Evolutionary conservation across 768 basidiomycete species (phyloP), one percentile per base, ranked within the genome.

Genomic region (Auriscalpium vulgare): DNA sequence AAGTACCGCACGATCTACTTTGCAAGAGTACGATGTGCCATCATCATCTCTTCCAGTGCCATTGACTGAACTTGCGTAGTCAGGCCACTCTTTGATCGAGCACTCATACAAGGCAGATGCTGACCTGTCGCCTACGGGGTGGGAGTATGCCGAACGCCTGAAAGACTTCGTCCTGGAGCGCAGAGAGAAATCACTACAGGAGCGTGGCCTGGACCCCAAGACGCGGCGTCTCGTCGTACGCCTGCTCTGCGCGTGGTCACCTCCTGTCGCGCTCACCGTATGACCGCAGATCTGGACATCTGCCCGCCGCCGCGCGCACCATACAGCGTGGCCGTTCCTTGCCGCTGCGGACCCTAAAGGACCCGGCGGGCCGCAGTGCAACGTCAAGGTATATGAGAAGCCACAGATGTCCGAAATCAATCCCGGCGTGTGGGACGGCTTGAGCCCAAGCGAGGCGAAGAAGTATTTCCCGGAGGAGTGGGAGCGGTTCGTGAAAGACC

Each of bases 51-150:
- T 35, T 23, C 34, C n/a, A 11, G 50, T 48, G 43, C n/a, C 56
- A 21, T 23, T 8, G 6, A 29, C 16, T 21, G 43, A 35, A 17
- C 14, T 29, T 11, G 14, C 7, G 44, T 63, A 97, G 94, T 95
- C 95, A 16, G 97, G 97, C n/a, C 94, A 95, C 78, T 95, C 93
- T 11, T 77, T 97, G 56, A 94, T 97, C 63, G 97, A 99, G 68
- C 97, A 98, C 68, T 98, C 95, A 6, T 98, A 95, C 78, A 95
- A 95, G 72, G 95, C 97, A 38, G 97, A 99, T 66, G 93, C 95
- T 1, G 95, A 98, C 69, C 80, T 99, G 10, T 97, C 95, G 2
- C 88, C 91, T 3, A 87, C 85, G 0, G 97, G 97, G 3, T 93
- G 92, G 91, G 94, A 97, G 57, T 99, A 99, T 62, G 87, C 95